Percentiles rank a stretch among this genome's conserved stretches.
phyloP scores from a whole-genome alignment of 495 filamentous ascomycete genomes.

The Pseudoneurospora amorphoporcata region DNA sequence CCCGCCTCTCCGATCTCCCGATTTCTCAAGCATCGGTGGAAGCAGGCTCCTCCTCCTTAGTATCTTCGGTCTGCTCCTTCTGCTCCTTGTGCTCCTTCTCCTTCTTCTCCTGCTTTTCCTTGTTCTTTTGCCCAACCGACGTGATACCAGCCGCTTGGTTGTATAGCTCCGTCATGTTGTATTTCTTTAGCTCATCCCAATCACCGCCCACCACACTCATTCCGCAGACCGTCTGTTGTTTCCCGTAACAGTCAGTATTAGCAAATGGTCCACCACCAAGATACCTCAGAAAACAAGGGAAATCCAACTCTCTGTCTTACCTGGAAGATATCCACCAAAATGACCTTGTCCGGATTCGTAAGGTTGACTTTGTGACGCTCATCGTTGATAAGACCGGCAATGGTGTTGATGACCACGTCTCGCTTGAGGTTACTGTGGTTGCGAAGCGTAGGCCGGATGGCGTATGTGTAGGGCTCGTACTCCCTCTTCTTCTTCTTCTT shows the following conservation, averaged over 20 bases:
- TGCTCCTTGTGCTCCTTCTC: constrained; percentile 12
- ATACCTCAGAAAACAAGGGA: neutral
- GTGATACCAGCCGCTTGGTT: constrained; percentile 8
- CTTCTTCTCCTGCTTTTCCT: constrained; percentile 1
- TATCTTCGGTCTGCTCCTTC: neutral
- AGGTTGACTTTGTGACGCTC: constrained; percentile 74
- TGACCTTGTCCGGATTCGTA: constrained; percentile 67
- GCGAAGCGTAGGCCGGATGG: constrained; percentile 76
- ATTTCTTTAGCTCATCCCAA: constrained; percentile 38
- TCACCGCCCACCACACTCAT: constrained; percentile 42
- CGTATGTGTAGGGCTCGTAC: constrained; percentile 40
- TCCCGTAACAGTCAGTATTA: neutral
- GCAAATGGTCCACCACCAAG: neutral
- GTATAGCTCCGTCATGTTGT: constrained; percentile 39
- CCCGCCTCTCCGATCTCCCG: neutral
- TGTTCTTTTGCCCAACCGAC: neutral
- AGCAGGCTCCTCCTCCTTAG: neutral
- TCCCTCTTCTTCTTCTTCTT: constrained; percentile 26
- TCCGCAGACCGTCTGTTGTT: constrained; percentile 28
- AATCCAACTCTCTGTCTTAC: constrained; percentile 36
- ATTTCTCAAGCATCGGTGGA: neutral
- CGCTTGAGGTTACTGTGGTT: constrained; percentile 68
- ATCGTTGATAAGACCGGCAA: constrained; percentile 48
- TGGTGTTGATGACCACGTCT: constrained; percentile 63
- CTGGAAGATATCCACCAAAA: constrained; percentile 83